Base-by-base conservation (phyloP, 1,284 basidiomycete species). In the Wolfiporia cocos region DNA sequence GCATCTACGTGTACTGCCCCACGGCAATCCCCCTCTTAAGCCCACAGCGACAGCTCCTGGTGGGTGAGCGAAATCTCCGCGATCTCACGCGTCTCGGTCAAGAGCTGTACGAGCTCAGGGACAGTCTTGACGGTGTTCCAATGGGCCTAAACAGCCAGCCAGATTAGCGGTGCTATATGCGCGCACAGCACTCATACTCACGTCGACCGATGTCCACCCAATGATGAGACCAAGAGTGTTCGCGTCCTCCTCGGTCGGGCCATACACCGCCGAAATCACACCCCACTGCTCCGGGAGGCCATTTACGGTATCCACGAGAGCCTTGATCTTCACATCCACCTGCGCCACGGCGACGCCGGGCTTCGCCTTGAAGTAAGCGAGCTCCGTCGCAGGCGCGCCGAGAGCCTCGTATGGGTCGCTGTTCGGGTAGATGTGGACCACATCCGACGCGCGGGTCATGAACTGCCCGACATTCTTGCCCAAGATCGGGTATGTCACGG, bases 121-220 rank as follows among this genome's bases (percentile, higher is more conserved):
- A 48, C 38, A 5, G 34, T 42, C 42, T 39, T 42, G n/a, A 54
- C 50, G 15, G 43, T 12, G 3, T 47, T 37, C 40, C 39, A 44
- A 34, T 54, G 52, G 11, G 48, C 45, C 52, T 54, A 24, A 3
- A 30, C n/a, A n/a, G n/a, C n/a, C 26, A 9, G 26, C 26, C 7
- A 14, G 9, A 28, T 28, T 9, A 9, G 7, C 26, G 14, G 26
- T 14, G 7, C 26, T 28, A 11, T 15, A 21, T 34, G 19, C 30
- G 15, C 5, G 19, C 19, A 4, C 23, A 33, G 2, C 3, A 20
- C 9, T 21, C 2, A 1, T 5, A 41, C 50, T 37, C 32, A 56
- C 54, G 7, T 54, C 50, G 5, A 56, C 49, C 19, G 42, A 53
- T n/a, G 39, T 39, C 54, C 52, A 56, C 10, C 54, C 54, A 18